Base-by-base conservation (phyloP, 129 eudicot species). In the Flaveria sonorensis region DNA sequence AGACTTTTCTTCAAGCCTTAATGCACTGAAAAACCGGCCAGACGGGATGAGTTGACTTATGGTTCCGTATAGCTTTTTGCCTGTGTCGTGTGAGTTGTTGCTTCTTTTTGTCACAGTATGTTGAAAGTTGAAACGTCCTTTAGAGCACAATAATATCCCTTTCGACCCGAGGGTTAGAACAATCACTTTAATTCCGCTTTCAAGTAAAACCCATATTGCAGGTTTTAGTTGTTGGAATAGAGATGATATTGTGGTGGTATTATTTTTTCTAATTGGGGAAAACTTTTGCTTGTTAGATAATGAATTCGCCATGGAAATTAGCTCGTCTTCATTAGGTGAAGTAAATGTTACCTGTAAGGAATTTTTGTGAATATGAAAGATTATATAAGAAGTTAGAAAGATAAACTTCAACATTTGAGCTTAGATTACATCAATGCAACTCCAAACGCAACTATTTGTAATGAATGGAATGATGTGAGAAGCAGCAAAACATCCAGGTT, bases 261-360 rank as follows among this genome's bases (percentile, higher is more conserved):
- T 19, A 73, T 82, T 83, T 46, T 81, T 84, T 67, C 78, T 76
- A 57, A 88, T 51, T 20, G 94, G 92, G 63, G 61, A 10, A 51
- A 89, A 86, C 0, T 63, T 52, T 70, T 75, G 76, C 46, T 70
- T 81, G n/a, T 53, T 6, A 65, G 96, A 86, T 11, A 95, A 77
- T 39, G 97, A 86, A 81, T 92, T 95, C 76, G 99, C 99, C 95
- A 95, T 95, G 19, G 97, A 89, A 78, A 95, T 59, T 26, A 95
- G 92, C 77, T 95, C 99, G 30, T 86, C 92, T 86, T 95, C 99
- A 67, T 95, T 95, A 23, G 97, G 99, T 40, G 99, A 95, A 60
- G 93, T 80, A 78, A 87, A 89, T 7, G 84, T 92, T 69, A 95
- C 76, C 99, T 92, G 87, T 30, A 43, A 39, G 68, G 77, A 47